Conservation (phyloP, 2,329 filamentous ascomycete genomes). For the Aspergillus phoenicis region DNA sequence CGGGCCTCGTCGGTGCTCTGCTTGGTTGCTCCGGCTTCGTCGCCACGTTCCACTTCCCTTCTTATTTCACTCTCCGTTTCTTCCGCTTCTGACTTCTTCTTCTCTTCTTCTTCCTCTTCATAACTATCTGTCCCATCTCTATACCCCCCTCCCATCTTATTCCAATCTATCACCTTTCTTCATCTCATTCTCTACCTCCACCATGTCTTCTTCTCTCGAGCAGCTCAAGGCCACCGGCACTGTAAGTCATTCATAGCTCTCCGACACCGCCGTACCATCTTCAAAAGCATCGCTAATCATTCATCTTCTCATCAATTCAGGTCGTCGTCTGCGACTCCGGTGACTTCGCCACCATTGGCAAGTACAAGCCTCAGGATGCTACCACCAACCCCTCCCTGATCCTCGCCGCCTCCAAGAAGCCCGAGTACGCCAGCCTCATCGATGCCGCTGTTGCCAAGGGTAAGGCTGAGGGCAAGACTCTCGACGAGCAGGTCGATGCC, state of each 20-base stretch:
- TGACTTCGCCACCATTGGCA: constrained; percentile 88
- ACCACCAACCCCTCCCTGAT: constrained; percentile 99
- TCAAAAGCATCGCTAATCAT: constrained; percentile 14
- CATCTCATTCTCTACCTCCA: constrained; percentile 22
- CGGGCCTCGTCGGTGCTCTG: background rate
- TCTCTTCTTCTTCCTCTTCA: constrained; percentile 14
- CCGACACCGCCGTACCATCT: constrained; percentile 2
- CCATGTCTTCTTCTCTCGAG: constrained; percentile 87
- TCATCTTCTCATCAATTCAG: constrained; percentile 49
- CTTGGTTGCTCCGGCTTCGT: constrained; percentile 1
- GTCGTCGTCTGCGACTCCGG: constrained; percentile 96
- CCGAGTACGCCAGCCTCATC: constrained; percentile 91
- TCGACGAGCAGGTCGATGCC: constrained; percentile 83
- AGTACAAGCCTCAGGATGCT: constrained; percentile 99
- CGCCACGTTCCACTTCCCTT: background rate
- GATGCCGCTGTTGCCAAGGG: constrained; percentile 82
- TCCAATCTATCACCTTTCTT: constrained; percentile 13
- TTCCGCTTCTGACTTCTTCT: constrained; percentile 24
- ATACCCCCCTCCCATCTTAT: constrained; percentile 9
- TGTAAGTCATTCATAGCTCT: constrained; percentile 60
- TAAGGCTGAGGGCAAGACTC: constrained; percentile 68
- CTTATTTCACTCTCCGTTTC: constrained; percentile 1
- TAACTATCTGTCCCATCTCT: constrained; percentile 10
- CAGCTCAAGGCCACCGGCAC: constrained; percentile 97
- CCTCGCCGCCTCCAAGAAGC: constrained; percentile 96